Evolutionary conservation across 2,329 filamentous ascomycete species (phyloP), one percentile per base, ranked within the genome.

Genomic region (Pseudogymnoascus sp.): DNA sequence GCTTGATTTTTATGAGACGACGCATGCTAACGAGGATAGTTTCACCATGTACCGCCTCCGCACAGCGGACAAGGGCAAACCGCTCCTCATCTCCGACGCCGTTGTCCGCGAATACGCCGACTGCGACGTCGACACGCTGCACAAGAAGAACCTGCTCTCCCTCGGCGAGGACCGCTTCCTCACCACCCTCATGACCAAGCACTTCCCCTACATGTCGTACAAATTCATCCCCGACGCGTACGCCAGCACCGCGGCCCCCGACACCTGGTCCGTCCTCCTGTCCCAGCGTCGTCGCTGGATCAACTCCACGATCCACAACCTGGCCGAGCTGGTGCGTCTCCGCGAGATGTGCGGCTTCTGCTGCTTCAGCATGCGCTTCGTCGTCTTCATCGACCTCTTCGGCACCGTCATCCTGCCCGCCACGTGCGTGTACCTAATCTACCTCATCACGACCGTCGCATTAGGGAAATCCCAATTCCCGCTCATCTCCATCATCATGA

Each of bases 281-380:
- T 99, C 95, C 26, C 95, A 99, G 78, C 91, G 95, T 82, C 93
- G 95, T 81, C 90, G 95, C 75, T 99, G 95, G 95, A 99, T 99
- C 78, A 99, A 99, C 82, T 97, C 93, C 63, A 99, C 95, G 0
- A 91, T 99, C 61, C 95, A 99, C 82, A 99, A 99, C 76, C 82
- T 99, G 66, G 90, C 96, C 67, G 95, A 99, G 75, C 88, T 99
- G 66, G 93, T 97, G 67, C 93, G 93, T 5, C 82, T 99, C 76
- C 86, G 89, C 66, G 90, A 97, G 75, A 89, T 99, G 60, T 99
- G 95, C 76, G 95, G 95, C 78, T 99, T 99, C 88, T 99, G 95
- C 83, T 99, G 95, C 79, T 99, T 99, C 82, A 96, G 90, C 77
- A 99, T 99, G 95, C 89, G 95, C 71, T 99, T 99, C 77, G 85